Conservation (phyloP, 2,329 filamentous ascomycete species). For the Apiospora rasikravindrae region DNA sequence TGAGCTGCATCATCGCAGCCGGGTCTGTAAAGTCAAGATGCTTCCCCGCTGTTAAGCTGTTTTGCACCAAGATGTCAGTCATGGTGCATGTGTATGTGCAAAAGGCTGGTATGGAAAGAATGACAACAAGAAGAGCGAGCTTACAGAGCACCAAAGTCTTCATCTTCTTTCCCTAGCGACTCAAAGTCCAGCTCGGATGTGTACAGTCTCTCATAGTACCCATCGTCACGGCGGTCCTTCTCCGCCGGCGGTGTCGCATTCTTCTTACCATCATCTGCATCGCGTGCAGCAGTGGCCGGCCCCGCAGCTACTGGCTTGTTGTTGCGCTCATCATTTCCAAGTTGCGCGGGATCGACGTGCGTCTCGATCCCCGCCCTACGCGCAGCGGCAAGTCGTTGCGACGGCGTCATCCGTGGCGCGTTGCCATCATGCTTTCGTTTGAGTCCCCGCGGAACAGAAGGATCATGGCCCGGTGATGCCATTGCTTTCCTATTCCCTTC, state of each 20-base stretch:
- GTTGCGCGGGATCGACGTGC: not conserved
- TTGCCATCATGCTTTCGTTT: constrained; percentile 5
- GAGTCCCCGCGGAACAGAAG: not conserved
- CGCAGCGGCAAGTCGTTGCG: constrained; percentile 17
- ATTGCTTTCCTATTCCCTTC: not conserved
- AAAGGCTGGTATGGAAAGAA: not conserved
- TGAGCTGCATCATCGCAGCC: constrained; percentile 77
- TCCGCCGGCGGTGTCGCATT: not conserved
- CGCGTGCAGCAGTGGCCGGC: not conserved
- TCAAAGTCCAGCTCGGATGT: constrained; percentile 32
- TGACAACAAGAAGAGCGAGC: not conserved
- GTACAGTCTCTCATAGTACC: constrained; percentile 35
- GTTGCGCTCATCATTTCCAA: not conserved
- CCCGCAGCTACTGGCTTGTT: not conserved
- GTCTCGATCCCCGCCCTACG: constrained; percentile 15
- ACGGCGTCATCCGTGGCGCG: constrained; percentile 16
- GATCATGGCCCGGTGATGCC: not conserved
- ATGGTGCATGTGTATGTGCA: not conserved
- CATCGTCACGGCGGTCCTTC: constrained; percentile 24
- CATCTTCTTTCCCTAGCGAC: constrained; percentile 32
- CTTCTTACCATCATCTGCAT: not conserved
- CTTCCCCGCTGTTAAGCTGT: constrained; percentile 33
- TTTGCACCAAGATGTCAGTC: constrained; percentile 22
- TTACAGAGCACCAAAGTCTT: constrained; percentile 30
- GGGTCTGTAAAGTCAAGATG: constrained; percentile 84